Base-by-base conservation (phyloP, 768 basidiomycete species). In the Coprinopsis strossmayeri region DNA sequence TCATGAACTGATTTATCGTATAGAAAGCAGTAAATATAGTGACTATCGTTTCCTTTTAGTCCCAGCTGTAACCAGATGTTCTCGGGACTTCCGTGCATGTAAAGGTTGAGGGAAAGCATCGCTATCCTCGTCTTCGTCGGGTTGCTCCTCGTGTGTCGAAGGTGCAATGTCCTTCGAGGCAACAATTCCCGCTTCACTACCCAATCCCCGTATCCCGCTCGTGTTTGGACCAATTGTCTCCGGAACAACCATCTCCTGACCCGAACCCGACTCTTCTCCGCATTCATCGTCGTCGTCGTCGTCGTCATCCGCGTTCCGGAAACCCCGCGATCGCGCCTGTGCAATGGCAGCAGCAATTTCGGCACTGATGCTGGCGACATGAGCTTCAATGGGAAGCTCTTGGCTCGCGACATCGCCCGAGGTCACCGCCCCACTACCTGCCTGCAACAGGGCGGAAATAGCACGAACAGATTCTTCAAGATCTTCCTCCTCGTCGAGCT, bases 301-400 rank as follows among this genome's bases (percentile, higher is more conserved):
- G 13, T 67, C 81, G 15, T 82, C 78, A 18, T 77, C 77, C n/a
- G n/a, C n/a, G 3, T 74, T 79, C 38, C 76, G 77, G 38, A 75
- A 78, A n/a, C 69, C 68, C 41, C 76, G 76, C 13, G 81, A 77
- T 45, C 82, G 82, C 2, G 82, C 82, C 55, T 87, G 81, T 3
- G 84, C 87, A 53, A 91, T 82, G 0, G 84, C 84, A 21, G 85
- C 85, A 7, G 86, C 87, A 52, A 90, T 83, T 60, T 86, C 87
- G 3, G 82, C 84, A 49, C 84, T 87, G 54, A 90, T 84, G 51
- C 77, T 84, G n/a, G 83, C 84, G 15, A 87, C 80, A 13, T 79
- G 77, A 21, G 74, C 73, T 53, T 83, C 84, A 45, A 87, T 63
- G 11, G 75, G 49, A 9, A 50, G 25, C 4, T 45, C 74, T 51